These are phyloP conservation scores for Cryptosporidium andersoni DNA, from an alignment of 169 alveolate genomes.

Conservation along the genomic window DNA sequence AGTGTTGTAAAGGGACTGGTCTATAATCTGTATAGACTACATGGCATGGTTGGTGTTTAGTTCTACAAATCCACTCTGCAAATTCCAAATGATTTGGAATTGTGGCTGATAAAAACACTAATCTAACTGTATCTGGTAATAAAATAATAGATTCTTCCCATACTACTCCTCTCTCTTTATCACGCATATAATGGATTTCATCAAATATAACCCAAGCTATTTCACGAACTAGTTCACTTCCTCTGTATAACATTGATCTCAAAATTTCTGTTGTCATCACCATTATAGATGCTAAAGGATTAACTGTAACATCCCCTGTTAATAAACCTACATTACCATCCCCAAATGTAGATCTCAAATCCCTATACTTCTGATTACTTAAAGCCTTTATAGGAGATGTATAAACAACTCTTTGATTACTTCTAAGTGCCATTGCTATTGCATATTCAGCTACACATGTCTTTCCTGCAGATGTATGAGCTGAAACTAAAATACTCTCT, in stretches of 20 bases:
- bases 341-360: constrained; percentile 93
- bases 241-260: constrained; percentile 97
- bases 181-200: constrained; percentile 99
- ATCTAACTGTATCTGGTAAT: constrained; percentile 91
- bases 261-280: constrained; percentile 99
- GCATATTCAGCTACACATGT: constrained; percentile 99
- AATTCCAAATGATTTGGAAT: constrained; percentile 98
- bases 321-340: constrained; percentile 96
- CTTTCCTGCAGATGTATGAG: constrained; percentile 99
- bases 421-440: constrained; percentile 95
- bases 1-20: constrained; percentile 98
- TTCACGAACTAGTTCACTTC: constrained; percentile 94
- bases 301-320: constrained; percentile 99
- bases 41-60: constrained; percentile 96
- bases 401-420: constrained; percentile 96
- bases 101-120: constrained; percentile 98
- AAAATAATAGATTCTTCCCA: constrained; percentile 99
- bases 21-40: constrained; percentile 97
- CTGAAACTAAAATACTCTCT: constrained; percentile 97
- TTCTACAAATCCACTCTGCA: constrained; percentile 98
- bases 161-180: constrained; percentile 99
- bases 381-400: constrained; percentile 99
- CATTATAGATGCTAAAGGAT: constrained; percentile 96
- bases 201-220: constrained; percentile 87
- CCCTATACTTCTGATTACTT: constrained; percentile 98